These are phyloP conservation scores for Kwoniella sp. DNA, from an alignment of 768 basidiomycete species.

Conservation along the genomic window DNA sequence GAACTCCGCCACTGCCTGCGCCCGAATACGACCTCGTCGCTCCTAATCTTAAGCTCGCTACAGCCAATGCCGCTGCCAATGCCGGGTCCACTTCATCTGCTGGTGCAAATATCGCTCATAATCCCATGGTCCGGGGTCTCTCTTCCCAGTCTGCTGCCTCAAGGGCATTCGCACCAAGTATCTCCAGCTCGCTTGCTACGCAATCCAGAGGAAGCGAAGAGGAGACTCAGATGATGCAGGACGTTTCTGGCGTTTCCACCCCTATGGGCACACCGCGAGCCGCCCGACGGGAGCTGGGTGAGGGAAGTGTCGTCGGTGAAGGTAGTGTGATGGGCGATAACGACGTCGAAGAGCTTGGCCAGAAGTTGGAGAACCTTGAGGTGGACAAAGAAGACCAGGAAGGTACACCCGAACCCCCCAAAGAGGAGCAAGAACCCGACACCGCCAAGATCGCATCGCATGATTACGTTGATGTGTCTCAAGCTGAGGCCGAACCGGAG, in stretches of 20 bases:
- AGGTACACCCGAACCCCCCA: constrained; percentile 26
- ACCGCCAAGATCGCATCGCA: constrained; percentile 8
- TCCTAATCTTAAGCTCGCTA: constrained; percentile 35
- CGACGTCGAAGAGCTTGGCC: constrained; percentile 23
- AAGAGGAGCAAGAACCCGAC: constrained; percentile 3
- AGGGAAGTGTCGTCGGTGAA: constrained; percentile 24
- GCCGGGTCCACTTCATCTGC: neutral
- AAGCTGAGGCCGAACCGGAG: neutral
- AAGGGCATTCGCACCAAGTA: constrained; percentile 18
- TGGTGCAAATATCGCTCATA: constrained; percentile 1
- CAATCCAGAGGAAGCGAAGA: constrained; percentile 33
- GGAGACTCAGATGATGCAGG: constrained; percentile 37
- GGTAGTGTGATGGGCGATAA: constrained; percentile 28
- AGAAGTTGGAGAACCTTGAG: constrained; percentile 19
- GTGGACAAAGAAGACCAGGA: constrained; percentile 21
- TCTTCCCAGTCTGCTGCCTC: constrained; percentile 17
- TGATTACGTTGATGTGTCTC: neutral
- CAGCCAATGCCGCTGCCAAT: constrained; percentile 22
- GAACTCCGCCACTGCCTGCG: constrained; percentile 26
- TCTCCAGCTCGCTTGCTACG: constrained; percentile 21
- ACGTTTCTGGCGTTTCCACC: constrained; percentile 46
- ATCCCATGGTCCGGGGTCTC: constrained; percentile 23
- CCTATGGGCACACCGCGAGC: constrained; percentile 46
- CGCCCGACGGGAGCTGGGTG: constrained; percentile 34
- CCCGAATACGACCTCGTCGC: constrained; percentile 37